A percentile compares a stretch with the other conserved stretches of the same genome.
Evolutionary conservation across 164 flowering plant species (phyloP).

Genomic region (Aristolochia fimbriata): DNA sequence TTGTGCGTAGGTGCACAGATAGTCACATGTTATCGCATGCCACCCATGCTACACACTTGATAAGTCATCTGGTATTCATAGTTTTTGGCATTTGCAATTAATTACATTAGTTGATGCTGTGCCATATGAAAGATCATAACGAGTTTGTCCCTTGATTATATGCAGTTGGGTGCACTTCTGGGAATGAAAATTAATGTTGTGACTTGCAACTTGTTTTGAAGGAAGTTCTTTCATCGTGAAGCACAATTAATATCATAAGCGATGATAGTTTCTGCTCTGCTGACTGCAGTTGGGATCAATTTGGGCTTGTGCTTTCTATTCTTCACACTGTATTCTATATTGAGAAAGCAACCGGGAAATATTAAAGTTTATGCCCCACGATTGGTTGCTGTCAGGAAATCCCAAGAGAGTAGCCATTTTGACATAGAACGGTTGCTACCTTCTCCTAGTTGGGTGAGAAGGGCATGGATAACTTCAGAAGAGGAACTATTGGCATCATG

Average conservation of each 20-base stretch:
- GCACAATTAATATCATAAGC: not conserved
- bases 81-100: too few relatives aligned
- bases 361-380: slow-evolving; percentile 66
- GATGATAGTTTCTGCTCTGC: slow-evolving; percentile 85
- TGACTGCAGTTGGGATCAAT: slow-evolving; percentile 83
- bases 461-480: slow-evolving; percentile 71
- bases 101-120: too few relatives aligned
- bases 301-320: slow-evolving; percentile 54
- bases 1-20: too few relatives aligned
- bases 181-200: too few relatives aligned
- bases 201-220: too few relatives aligned
- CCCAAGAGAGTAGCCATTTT: slow-evolving; percentile 29
- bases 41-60: too few relatives aligned
- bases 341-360: slow-evolving; percentile 65
- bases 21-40: too few relatives aligned
- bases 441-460: slow-evolving; percentile 67
- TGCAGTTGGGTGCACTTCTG: too few relatives aligned
- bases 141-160: too few relatives aligned
- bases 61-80: too few relatives aligned
- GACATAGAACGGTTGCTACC: slow-evolving; percentile 56
- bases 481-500: slow-evolving; percentile 56
- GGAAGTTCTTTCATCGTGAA: too few relatives aligned
- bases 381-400: slow-evolving; percentile 50
- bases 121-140: too few relatives aligned
- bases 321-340: slow-evolving; percentile 57